phyloP scores from a whole-genome alignment of 202 grass and related monocot genomes.

The Sporobolus alterniflorus region DNA sequence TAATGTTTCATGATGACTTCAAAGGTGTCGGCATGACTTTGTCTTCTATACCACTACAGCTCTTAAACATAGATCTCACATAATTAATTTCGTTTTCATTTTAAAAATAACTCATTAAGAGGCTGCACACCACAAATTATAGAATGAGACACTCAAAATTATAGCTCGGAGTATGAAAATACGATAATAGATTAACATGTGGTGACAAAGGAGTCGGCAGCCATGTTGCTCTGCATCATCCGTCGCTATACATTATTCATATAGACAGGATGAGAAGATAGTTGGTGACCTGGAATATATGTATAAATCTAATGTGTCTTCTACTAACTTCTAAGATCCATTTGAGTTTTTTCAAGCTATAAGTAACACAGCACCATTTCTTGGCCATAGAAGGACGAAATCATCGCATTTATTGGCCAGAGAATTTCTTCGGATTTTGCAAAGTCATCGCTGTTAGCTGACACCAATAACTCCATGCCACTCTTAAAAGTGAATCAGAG shows the following conservation, averaged over 20 bases:
- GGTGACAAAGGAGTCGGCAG: neutral
- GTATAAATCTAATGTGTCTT: neutral
- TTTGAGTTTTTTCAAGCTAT: constrained; percentile 7
- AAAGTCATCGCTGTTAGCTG: too few species aligned
- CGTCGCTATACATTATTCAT: neutral
- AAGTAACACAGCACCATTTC: neutral
- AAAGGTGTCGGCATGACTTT: neutral
- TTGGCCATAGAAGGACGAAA: neutral
- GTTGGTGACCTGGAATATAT: neutral
- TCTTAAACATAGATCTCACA: neutral
- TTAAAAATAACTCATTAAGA: neutral
- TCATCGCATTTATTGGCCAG: neutral
- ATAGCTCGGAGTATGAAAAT: neutral
- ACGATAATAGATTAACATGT: neutral
- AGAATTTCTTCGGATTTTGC: too few species aligned
- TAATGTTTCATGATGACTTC: neutral
- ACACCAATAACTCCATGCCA: too few species aligned
- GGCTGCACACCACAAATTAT: neutral
- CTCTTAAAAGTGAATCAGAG: too few species aligned
- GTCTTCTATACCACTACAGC: neutral
- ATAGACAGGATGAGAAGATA: neutral
- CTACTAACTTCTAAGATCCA: neutral
- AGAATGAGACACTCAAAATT: neutral
- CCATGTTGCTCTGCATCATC: neutral
- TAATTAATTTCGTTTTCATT: neutral